Evolutionary conservation across 441 rosid species (phyloP).

Genomic region (Pelargonium australe): DNA sequence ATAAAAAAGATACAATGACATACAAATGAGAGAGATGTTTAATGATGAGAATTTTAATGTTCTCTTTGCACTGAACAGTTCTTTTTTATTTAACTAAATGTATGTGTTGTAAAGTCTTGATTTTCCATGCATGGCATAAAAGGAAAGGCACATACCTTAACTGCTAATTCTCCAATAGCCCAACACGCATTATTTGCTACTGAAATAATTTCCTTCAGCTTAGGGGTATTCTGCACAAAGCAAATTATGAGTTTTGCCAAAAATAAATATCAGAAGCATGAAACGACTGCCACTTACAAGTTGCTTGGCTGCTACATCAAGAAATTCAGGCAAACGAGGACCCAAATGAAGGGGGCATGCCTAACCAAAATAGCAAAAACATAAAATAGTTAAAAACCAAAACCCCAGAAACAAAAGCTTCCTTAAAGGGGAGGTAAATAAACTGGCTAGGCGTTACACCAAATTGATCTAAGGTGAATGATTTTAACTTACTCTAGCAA

Average conservation of each 20-base stretch:
- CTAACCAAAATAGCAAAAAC: conserved; percentile 31
- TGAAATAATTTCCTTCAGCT: conserved; percentile 67
- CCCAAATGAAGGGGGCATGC: conserved; percentile 74
- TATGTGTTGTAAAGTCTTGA: background rate
- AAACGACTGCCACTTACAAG: conserved; percentile 48
- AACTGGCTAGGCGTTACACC: background rate
- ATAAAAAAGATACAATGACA: too few relatives aligned
- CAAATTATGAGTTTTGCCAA: conserved; percentile 7
- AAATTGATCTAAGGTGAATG: background rate
- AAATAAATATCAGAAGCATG: conserved; percentile 14
- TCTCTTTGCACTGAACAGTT: too few relatives aligned
- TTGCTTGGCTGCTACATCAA: conserved; percentile 81
- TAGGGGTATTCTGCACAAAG: conserved; percentile 51
- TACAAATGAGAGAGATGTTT: too few relatives aligned
- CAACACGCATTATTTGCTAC: conserved; percentile 98
- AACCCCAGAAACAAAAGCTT: conserved; percentile 8
- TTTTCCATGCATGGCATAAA: too few relatives aligned
- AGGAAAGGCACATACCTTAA: conserved; percentile 48
- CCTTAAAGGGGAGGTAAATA: background rate
- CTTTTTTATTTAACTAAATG: background rate
- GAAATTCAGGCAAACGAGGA: conserved; percentile 65
- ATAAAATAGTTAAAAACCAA: background rate
- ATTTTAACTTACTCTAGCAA: conserved; percentile 69
- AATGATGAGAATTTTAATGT: too few relatives aligned
- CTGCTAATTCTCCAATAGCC: conserved; percentile 97